Percentiles rank a stretch among this genome's conserved stretches.
Evolutionary conservation across 331 rosid species (phyloP).

Genomic region (Quercus phellos): DNA sequence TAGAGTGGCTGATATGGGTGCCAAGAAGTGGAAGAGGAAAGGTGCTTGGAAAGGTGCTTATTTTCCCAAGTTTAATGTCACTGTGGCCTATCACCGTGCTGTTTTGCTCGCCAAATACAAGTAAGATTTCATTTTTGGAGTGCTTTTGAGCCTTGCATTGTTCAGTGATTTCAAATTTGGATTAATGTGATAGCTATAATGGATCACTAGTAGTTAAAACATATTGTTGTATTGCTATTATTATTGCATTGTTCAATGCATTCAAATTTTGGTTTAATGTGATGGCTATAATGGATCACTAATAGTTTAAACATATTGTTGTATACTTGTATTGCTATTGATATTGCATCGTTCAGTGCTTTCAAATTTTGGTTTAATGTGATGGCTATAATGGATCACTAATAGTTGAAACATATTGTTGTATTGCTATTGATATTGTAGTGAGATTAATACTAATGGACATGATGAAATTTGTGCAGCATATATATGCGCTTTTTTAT

Average conservation of each 20-base stretch:
- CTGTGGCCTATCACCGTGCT: conserved; percentile 84
- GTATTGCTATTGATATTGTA: too few species aligned
- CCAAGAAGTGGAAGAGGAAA: conserved; percentile 80
- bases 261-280: background rate
- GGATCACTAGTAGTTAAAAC: background rate
- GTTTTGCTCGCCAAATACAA: conserved; percentile 76
- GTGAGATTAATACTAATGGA: background rate
- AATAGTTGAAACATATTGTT: too few species aligned
- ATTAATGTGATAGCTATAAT: background rate
- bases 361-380: too few species aligned
- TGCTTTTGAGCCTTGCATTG: background rate
- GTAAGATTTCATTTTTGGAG: conserved; percentile 34
- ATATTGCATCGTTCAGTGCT: too few species aligned
- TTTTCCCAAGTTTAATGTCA: conserved; percentile 78
- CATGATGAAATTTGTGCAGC: too few species aligned
- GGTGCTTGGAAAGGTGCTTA: conserved; percentile 95
- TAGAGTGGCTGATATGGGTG: conserved; percentile 65
- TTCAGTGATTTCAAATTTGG: background rate
- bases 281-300: background rate
- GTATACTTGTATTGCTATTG: too few species aligned
- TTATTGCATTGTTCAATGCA: too few species aligned
- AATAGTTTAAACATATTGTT: background rate
- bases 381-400: too few species aligned
- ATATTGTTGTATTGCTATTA: too few species aligned
- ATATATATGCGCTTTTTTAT: too few species aligned